Evolutionary conservation across 306 rosid species (phyloP).

Genomic region (Luffa aegyptiaca): DNA sequence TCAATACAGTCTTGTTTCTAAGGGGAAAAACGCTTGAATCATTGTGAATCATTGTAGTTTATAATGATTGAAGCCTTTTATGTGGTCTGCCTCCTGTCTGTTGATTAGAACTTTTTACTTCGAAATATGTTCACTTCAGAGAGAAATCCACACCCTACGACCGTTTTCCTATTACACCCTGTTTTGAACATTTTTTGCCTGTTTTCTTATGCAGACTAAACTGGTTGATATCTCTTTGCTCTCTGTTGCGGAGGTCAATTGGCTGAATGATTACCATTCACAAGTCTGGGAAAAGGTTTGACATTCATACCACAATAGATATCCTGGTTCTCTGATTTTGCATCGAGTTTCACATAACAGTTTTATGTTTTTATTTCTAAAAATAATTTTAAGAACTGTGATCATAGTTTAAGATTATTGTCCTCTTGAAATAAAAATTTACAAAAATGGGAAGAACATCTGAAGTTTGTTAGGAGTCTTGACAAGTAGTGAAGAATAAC

Average conservation of each 20-base stretch:
- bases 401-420: not conserved
- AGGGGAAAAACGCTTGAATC: not conserved
- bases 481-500: not conserved
- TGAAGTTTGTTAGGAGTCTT: not conserved
- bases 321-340: not conserved
- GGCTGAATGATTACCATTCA: slow-evolving; percentile 80
- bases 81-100: not conserved
- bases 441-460: not conserved
- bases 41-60: not conserved
- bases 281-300: slow-evolving; percentile 89
- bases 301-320: not conserved
- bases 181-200: not conserved
- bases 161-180: not conserved
- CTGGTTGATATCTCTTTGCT: slow-evolving; percentile 68
- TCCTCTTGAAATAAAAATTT: not conserved
- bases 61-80: not conserved
- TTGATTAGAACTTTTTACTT: not conserved
- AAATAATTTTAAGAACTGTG: not conserved
- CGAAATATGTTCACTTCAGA: not conserved
- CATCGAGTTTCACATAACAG: not conserved
- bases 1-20: not conserved
- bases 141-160: not conserved
- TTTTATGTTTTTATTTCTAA: not conserved
- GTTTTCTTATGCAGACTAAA: slow-evolving; percentile 55
- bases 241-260: slow-evolving; percentile 51